Conservation (phyloP, 441 rosid genomes). For the Biscutella laevigata region DNA sequence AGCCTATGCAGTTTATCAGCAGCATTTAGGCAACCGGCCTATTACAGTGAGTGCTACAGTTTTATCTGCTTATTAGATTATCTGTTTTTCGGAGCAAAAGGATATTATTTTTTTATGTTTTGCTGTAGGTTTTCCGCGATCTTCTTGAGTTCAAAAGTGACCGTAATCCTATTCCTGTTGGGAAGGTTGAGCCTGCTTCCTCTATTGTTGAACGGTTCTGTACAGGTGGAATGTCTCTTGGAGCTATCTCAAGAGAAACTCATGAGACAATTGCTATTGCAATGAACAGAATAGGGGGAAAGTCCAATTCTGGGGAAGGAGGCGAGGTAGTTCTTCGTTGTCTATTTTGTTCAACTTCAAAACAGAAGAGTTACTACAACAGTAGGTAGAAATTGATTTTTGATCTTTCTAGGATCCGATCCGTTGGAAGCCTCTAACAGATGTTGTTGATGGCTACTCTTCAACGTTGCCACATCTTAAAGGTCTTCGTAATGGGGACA, state of each 20-base stretch:
- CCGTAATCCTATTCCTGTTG: constrained; percentile 75
- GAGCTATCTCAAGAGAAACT: constrained; percentile 99
- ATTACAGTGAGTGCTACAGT: constrained; percentile 55
- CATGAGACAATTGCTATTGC: constrained; percentile 99
- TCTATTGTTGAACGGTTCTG: constrained; percentile 89
- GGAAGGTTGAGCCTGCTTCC: constrained; percentile 90
- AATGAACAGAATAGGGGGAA: constrained; percentile 95
- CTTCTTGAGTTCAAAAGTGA: constrained; percentile 96
- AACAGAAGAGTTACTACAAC: neutral
- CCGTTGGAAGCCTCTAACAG: constrained; percentile 87
- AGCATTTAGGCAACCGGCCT: constrained; percentile 92
- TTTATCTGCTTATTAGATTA: neutral
- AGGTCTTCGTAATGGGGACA: constrained; percentile 99
- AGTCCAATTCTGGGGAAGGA: constrained; percentile 98
- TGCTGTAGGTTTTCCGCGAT: constrained; percentile 85
- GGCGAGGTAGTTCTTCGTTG: constrained; percentile 69
- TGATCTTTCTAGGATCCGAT: constrained; percentile 67
- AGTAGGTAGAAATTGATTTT: neutral
- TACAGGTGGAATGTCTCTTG: constrained; percentile 99
- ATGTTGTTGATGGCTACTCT: constrained; percentile 98
- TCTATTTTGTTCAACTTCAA: constrained; percentile 3
- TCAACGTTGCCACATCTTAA: constrained; percentile 95
- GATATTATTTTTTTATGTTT: neutral
- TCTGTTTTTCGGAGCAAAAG: constrained; percentile 6
- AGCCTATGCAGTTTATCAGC: constrained; percentile 93